Base-by-base conservation (phyloP, 148 eudicot species). In the Talinum fruticosum region DNA sequence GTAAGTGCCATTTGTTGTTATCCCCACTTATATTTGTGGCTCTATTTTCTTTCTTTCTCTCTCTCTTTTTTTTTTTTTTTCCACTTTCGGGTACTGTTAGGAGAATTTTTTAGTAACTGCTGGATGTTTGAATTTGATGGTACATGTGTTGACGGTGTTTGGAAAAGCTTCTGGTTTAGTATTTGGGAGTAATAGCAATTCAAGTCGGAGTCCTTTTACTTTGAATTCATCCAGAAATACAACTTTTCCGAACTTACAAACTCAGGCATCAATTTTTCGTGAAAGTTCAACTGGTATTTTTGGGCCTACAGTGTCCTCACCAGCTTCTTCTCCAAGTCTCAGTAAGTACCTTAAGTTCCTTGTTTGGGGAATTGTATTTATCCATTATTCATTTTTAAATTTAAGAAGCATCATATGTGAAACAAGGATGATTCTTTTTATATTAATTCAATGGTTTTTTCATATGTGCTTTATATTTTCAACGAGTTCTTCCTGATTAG, bases 201-300 rank as follows among this genome's bases (percentile, higher is more conserved):
- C 66, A 15, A 68, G 19, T 74, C 23, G 53, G 30, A 80, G 32
- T 78, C 66, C 32, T 10, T 64, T 84, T 69, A 21, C 23, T 41
- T 15, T 72, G 7, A 74, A 38, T n/a, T 32, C 69, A 6, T 59
- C 64, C 14, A 69, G 76, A 23, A 79, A 37, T 65, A 18, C 82
- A 37, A 35, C 80, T 37, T 79, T 69, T 73, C 53, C 77, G 45
- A 53, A 64, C 68, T 69, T 73, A 10, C 66, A 61, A 61, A 75
- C 76, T 30, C 80, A 75, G 47, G 61, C 73, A 29, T 82, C 82
- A 32, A 8, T 72, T 18, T 75, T 54, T 34, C 74, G 65, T 53
- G 82, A 69, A 51, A 66, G 18, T 34, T 76, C 82, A 71, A 75
- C 77, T 8, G 77, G 76, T 71, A 54, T 54, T 33, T 76, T 79